A percentile compares a stretch with the other conserved stretches of the same genome.
phyloP scores from a whole-genome alignment of 306 rosid species.

The Trifolium fragiferum region DNA sequence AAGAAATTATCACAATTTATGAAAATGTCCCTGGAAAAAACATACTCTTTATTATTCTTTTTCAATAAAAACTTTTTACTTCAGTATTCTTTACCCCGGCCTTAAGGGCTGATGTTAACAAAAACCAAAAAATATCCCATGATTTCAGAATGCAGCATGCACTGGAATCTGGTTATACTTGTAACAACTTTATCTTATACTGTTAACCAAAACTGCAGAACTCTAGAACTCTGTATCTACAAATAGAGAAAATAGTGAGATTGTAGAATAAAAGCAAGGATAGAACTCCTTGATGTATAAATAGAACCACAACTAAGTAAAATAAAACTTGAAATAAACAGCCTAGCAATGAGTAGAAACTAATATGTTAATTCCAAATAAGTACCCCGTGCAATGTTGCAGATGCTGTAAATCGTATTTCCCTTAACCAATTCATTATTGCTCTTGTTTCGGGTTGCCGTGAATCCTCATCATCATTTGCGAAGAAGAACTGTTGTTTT shows the following conservation, averaged over 20 bases:
- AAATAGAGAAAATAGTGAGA: constrained; percentile 11
- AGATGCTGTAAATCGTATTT: constrained; percentile 85
- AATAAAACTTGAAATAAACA: constrained; percentile 36
- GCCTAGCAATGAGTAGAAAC: constrained; percentile 13
- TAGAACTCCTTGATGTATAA: constrained; percentile 27
- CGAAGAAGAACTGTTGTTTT: constrained; percentile 62
- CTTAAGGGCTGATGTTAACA: no score
- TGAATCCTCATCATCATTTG: constrained; percentile 60
- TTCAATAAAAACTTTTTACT: constrained; percentile 5
- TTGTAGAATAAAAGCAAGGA: constrained; percentile 33
- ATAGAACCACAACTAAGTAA: constrained; percentile 24
- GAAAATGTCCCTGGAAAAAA: constrained; percentile 1
- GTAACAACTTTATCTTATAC: constrained; percentile 13
- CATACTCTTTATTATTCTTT: not conserved
- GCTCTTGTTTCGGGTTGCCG: constrained; percentile 96
- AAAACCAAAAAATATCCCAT: no score
- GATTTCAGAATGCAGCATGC: no score
- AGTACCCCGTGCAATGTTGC: constrained; percentile 98
- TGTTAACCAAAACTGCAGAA: constrained; percentile 27
- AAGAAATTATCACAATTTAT: constrained; percentile 14
- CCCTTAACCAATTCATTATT: constrained; percentile 84
- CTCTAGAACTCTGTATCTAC: constrained; percentile 20
- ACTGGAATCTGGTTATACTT: no score
- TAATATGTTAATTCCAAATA: constrained; percentile 31
- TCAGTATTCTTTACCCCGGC: no score